Conservation (phyloP, 768 basidiomycete genomes). For the Leccinum imitatum region DNA sequence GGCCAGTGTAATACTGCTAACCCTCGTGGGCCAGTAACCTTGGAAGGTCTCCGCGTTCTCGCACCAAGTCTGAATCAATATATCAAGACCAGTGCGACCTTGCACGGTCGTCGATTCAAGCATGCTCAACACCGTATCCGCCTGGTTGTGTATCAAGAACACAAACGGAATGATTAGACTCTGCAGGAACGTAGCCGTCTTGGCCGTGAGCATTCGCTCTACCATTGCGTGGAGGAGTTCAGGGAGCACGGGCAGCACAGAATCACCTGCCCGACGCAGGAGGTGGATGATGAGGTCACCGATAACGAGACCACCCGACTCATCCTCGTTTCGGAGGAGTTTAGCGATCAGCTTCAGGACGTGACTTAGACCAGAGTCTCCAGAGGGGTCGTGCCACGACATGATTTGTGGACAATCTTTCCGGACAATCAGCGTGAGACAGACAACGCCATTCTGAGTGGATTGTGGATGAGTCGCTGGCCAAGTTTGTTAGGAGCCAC, state of each 20-base stretch:
- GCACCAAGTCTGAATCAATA: constrained; percentile 91
- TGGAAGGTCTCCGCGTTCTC: constrained; percentile 95
- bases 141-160: constrained; percentile 86
- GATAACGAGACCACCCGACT: constrained; percentile 89
- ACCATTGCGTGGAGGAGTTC: constrained; percentile 86
- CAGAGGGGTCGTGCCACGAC: constrained; percentile 65
- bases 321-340: constrained; percentile 76
- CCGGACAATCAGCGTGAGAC: constrained; percentile 80
- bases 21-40: constrained; percentile 88
- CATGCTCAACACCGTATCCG: constrained; percentile 73
- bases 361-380: constrained; percentile 73
- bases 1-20: constrained; percentile 80
- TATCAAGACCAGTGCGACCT: constrained; percentile 70
- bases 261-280: constrained; percentile 76
- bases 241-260: constrained; percentile 82
- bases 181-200: constrained; percentile 91
- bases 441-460: constrained; percentile 75
- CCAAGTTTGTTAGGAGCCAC: neutral
- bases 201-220: constrained; percentile 74
- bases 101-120: constrained; percentile 66
- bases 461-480: neutral
- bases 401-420: constrained; percentile 85
- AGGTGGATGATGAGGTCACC: constrained; percentile 96
- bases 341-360: constrained; percentile 75
- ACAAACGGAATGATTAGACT: constrained; percentile 92